Evolutionary conservation across 2,329 filamentous ascomycete genomes (phyloP), one percentile per base, ranked within the genome.

Genomic region (Venturia aucupariae): DNA sequence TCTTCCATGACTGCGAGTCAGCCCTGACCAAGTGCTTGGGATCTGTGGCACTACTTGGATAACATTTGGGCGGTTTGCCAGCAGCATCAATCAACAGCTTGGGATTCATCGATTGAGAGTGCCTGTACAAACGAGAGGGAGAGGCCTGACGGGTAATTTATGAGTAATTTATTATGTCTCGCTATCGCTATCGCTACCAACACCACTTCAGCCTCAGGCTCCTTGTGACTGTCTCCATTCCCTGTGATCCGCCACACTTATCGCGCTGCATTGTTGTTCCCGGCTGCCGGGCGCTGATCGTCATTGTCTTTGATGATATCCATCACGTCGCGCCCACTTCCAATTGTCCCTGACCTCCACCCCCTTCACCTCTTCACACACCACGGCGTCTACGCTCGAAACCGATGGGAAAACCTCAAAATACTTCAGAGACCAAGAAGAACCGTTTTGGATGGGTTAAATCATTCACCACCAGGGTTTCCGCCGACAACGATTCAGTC

Each of bases 401-500:
- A 57, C 30, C 51, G 51, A 57, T 57, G 51, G 51, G 51, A 57
- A 57, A 57, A 38, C 13, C 51, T 38, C 24, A 24, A 17, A 57
- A 57, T 17, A 35, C 15, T 38, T 57, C 30, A 57, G 51, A 57
- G 30, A 57, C 51, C 51, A 57, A 57, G 51, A 35, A 32, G 27
- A 35, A 57, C 30, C 51, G 51, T 57, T 57, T 57, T 57, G 51
- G 51, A 57, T 57, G 51, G 51, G 51, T 57, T 57, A 35, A 57
- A 57, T 57, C 51, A 22, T 35, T 57, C 51, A 35, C 15, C 27
- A 35, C 27, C 51, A 57, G 30, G 51, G 51, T 35, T 35, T 57
- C 51, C 30, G 10, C 27, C 17, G 35, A 32, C 15, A 57, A n/a
- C 13, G 27, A 19, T 57, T 30, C 51, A n/a, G 30, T 57, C 2